Conservation (phyloP, 345 rosid species). For the Boechera stricta region DNA sequence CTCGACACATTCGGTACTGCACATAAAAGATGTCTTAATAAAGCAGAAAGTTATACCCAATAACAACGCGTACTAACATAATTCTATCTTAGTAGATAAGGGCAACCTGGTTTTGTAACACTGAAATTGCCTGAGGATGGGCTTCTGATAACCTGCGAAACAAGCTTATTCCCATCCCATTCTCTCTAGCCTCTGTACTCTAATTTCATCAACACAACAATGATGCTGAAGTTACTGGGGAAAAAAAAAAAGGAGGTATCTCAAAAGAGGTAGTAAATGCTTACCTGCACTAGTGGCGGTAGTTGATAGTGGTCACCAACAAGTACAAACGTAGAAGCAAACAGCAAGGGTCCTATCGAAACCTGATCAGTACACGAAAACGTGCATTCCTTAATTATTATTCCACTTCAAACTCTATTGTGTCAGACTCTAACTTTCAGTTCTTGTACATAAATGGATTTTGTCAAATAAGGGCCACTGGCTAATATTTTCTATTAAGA, state of each 20-base stretch:
- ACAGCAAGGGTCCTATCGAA: constrained; percentile 88
- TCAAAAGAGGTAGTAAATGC: constrained; percentile 26
- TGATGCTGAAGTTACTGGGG: constrained; percentile 29
- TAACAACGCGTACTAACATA: constrained; percentile 21
- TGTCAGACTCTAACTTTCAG: constrained; percentile 21
- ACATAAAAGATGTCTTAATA: constrained; percentile 37
- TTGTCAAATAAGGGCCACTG: not conserved
- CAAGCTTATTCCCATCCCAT: constrained; percentile 94
- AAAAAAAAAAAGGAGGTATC: not conserved
- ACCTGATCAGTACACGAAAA: constrained; percentile 59
- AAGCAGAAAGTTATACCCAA: constrained; percentile 25
- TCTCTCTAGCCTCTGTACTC: constrained; percentile 94
- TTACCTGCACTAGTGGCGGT: constrained; percentile 95
- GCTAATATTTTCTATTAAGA: not conserved
- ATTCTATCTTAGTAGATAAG: constrained; percentile 27
- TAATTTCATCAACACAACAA: constrained; percentile 43
- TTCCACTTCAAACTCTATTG: constrained; percentile 17
- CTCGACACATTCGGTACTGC: constrained; percentile 97
- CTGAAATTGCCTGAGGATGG: constrained; percentile 96
- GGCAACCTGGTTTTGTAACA: constrained; percentile 92
- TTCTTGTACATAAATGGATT: not conserved
- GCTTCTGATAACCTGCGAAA: constrained; percentile 97
- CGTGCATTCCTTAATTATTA: constrained; percentile 9
- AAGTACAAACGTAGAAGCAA: constrained; percentile 86
- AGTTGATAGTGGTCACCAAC: constrained; percentile 99